These are phyloP conservation scores for Bidens hawaiensis DNA, from an alignment of 140 eudicot genomes.

Conservation along the genomic window DNA sequence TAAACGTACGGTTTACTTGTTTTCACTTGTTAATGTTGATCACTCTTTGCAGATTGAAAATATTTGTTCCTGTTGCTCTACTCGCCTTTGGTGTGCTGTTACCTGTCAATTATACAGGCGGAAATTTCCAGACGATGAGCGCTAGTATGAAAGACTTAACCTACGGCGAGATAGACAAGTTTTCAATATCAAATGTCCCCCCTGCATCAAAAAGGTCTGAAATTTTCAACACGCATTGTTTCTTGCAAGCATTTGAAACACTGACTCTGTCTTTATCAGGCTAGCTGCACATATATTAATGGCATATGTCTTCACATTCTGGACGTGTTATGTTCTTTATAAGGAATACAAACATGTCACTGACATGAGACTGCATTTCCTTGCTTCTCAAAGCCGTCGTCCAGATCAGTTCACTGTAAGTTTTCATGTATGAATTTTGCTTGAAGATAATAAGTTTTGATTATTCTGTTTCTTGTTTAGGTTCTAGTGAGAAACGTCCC, in stretches of 20 bases:
- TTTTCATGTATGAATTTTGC: slow-evolving; percentile 8
- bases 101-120: slow-evolving; percentile 89
- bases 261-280: slow-evolving; percentile 39
- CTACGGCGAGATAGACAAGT: slow-evolving; percentile 77
- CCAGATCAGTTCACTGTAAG: slow-evolving; percentile 91
- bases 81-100: slow-evolving; percentile 81
- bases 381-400: slow-evolving; percentile 69
- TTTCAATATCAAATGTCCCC: slow-evolving; percentile 86
- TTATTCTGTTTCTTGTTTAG: slow-evolving; percentile 31
- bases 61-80: slow-evolving; percentile 75
- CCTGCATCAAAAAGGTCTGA: slow-evolving; percentile 66
- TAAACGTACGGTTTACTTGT: no score
- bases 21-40: slow-evolving; percentile 7
- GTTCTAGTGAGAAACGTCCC: slow-evolving; percentile 73
- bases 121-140: slow-evolving; percentile 19
- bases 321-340: slow-evolving; percentile 69
- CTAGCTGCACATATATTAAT: slow-evolving; percentile 64
- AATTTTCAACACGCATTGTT: background rate
- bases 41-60: slow-evolving; percentile 68
- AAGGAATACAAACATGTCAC: slow-evolving; percentile 63
- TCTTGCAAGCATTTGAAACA: slow-evolving; percentile 1
- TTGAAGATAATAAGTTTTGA: background rate
- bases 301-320: slow-evolving; percentile 72
- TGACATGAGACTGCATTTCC: slow-evolving; percentile 64
- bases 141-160: slow-evolving; percentile 31